Percentiles rank a stretch among this genome's conserved stretches.
Evolutionary conservation across 139 green algal genomes (phyloP).

Genomic region (Parachlorella kessleri): DNA sequence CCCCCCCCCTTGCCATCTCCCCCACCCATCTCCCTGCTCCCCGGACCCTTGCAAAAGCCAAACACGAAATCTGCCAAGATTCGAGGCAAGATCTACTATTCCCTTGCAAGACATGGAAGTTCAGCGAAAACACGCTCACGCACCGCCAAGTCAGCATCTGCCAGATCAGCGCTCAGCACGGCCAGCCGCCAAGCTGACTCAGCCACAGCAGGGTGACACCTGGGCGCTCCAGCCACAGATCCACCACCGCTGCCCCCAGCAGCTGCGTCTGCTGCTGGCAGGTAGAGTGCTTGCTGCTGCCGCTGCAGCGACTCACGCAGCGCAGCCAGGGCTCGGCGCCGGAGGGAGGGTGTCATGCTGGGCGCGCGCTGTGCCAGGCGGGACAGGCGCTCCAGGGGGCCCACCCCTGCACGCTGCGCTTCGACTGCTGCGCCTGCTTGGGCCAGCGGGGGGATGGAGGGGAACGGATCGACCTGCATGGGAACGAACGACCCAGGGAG

Average conservation of each 20-base stretch:
- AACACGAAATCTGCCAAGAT: too few species aligned
- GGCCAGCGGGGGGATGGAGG: slow-evolving; percentile 15
- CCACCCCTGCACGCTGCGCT: slow-evolving; percentile 8
- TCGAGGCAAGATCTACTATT: too few species aligned
- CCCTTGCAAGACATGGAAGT: neutral
- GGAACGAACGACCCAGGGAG: too few species aligned
- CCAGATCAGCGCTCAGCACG: slow-evolving; percentile 34
- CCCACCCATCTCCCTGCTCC: neutral
- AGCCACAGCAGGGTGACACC: slow-evolving; percentile 26
- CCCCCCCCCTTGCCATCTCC: neutral
- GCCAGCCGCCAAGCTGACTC: slow-evolving; percentile 51
- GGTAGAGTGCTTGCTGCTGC: slow-evolving; percentile 15
- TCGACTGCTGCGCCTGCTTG: slow-evolving; percentile 1
- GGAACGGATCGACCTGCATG: slow-evolving; percentile 39
- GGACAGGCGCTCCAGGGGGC: slow-evolving; percentile 22
- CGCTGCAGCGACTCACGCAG: slow-evolving; percentile 32
- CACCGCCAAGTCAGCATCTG: slow-evolving; percentile 39
- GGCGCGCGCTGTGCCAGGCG: slow-evolving; percentile 19
- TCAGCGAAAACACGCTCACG: neutral
- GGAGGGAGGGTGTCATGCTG: slow-evolving; percentile 31
- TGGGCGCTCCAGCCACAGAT: slow-evolving; percentile 18
- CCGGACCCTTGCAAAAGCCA: neutral
- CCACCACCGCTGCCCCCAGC: neutral
- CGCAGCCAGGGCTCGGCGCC: slow-evolving; percentile 25
- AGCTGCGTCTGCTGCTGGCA: slow-evolving; percentile 2